Evolutionary conservation across 345 rosid genomes (phyloP), one percentile per base, ranked within the genome.

Genomic region (Syzygium aromaticum): DNA sequence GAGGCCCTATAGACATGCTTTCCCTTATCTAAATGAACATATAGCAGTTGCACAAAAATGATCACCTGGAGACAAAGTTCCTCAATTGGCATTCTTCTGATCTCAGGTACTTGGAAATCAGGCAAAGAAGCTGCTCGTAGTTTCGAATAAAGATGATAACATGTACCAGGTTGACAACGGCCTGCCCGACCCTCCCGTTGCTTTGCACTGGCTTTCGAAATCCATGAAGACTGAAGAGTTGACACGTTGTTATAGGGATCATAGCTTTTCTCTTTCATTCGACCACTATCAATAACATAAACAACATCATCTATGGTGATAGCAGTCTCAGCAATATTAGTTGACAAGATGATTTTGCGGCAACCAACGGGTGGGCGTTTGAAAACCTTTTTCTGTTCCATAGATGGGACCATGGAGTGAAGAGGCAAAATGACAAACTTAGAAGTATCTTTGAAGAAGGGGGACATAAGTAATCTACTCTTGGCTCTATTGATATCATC

Each of bases 151-250:
- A 98, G 94, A 94, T 95, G 99, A 90, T 98, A 97, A 87, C 99
- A 97, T 59, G 93, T 92, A 67, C 99, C 99, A 85, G 99, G 97
- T 88, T 92, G 98, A 90, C 99, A 97, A 21, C 99, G 98, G 23
- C 99, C 99, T 82, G 99, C 98, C 85, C 99, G 96, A 43, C 99
- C 99, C 87, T 94, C 98, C 52, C 99, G 93, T 88, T 97, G 99
- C 91, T 92, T 97, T 51, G 99, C 97, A 92, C 95, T 97, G 89
- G 99, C 99, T 91, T 96, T 96, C 21, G 99, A 97, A 40, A 95
- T 90, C 99, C 99, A 97, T 9, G 96, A 92, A 88, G 98, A 93
- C 85, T 95, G 99, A 89, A 97, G 99, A 28, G 99, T 97, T 51
- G 99, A 96, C 64, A 97, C 96, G 87, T 96, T 94, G 85, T 91